Evolutionary conservation across 306 rosid genomes (phyloP), one percentile per base, ranked within the genome.

Genomic region (Delonix regia): DNA sequence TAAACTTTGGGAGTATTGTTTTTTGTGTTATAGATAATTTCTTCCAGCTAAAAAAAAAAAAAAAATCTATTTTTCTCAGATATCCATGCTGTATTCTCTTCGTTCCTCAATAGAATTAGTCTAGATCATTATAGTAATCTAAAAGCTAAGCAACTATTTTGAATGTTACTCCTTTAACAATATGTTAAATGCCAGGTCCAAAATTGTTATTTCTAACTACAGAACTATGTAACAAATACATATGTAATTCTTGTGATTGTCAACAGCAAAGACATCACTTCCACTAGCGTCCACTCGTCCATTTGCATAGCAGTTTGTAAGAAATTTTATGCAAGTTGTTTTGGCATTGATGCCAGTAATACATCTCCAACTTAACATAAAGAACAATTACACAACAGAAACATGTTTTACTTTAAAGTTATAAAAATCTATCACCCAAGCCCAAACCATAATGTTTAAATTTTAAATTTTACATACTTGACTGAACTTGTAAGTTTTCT

Each of bases 401-500:
- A 75, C 52, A 71, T 38, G 48, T 38, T 38, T 56, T n/a, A 45
- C 27, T 65, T 84, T 72, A 55, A 14, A 84, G 11, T 30, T 64
- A 67, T 45, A 21, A 51, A 53, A 82, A 82, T 56, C 66, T 56
- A 38, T 21, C 13, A 53, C 10, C 51, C 56, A 74, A 56, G 64
- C 28, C 74, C 34, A 80, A 74, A 69, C 67, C 11, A 34, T 27
- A 73, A 76, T 69, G 78, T 77, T 78, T 63, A 74, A 53, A 59
- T 83, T 53, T 49, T 74, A 81, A 74, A 60, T 44, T 83, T 52
- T 48, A 55, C 44, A n/a, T 28, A 72, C 79, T 82, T 65, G 79
- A 83, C 85, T 73, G 71, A 69, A 72, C 76, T 53, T 41, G 78
- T 30, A 68, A 44, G 84, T 68, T 75, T 72, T n/a, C n/a, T n/a